These are phyloP conservation scores for Exophiala viscosa DNA, from an alignment of 2,329 filamentous ascomycete species.

Conservation along the genomic window DNA sequence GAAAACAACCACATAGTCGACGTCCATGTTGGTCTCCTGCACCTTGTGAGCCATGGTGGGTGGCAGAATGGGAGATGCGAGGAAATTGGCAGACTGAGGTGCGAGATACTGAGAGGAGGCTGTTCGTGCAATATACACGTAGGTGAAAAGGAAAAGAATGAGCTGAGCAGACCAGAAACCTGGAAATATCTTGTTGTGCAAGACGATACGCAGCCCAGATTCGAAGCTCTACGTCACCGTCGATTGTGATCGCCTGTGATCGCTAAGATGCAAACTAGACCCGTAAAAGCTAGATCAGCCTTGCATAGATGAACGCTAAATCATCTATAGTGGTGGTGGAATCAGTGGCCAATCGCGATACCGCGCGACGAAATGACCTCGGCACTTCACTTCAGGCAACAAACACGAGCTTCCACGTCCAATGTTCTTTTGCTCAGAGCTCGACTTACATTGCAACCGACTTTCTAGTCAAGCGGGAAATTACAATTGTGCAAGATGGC, in stretches of 20 bases:
- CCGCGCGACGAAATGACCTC: not conserved
- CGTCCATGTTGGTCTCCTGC: constrained; percentile 55
- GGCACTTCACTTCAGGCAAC: too few species aligned
- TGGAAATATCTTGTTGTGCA: not conserved
- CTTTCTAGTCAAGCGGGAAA: not conserved
- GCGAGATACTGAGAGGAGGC: not conserved
- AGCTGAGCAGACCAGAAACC: not conserved
- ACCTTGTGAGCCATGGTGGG: constrained; percentile 22
- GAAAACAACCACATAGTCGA: constrained; percentile 87
- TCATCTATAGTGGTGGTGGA: too few species aligned
- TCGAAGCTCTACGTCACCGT: not conserved
- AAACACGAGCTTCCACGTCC: too few species aligned
- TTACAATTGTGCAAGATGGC: constrained; percentile 8
- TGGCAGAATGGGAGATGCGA: not conserved
- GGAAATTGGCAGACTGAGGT: not conserved
- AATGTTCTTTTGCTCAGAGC: too few species aligned
- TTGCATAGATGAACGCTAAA: not conserved
- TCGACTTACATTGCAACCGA: not conserved
- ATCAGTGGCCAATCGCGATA: not conserved
- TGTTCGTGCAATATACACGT: not conserved
- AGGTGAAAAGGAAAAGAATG: not conserved
- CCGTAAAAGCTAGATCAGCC: not conserved
- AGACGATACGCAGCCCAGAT: not conserved
- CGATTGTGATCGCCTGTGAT: not conserved
- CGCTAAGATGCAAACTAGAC: not conserved